Evolutionary conservation across 768 basidiomycete species (phyloP).

Genomic region (Mrakia gelida): DNA sequence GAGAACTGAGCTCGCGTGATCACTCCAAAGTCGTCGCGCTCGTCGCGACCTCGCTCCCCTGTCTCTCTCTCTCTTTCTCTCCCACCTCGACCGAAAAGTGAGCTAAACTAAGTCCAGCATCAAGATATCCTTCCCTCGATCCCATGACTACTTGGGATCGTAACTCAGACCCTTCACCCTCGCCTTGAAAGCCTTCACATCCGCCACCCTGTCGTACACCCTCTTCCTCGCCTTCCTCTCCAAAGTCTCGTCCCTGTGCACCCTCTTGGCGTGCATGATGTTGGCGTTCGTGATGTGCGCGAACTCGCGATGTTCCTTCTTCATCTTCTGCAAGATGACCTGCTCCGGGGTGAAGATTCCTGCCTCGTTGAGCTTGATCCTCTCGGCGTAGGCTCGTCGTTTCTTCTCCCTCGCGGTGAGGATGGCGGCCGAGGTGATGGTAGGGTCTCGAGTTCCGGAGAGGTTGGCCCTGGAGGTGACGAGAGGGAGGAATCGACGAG

Average conservation of each 20-base stretch:
- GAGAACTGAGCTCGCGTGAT: too few relatives aligned
- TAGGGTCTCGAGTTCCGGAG: neutral
- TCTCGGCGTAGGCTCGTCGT: neutral
- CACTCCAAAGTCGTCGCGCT: too few relatives aligned
- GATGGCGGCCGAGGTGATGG: neutral
- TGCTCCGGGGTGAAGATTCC: constrained; percentile 18
- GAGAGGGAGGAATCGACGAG: constrained; percentile 15
- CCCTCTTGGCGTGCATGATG: neutral
- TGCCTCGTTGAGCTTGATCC: neutral
- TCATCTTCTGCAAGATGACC: constrained; percentile 9
- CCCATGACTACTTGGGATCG: constrained; percentile 12
- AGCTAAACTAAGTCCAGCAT: neutral
- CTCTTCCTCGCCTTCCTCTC: constrained; percentile 14
- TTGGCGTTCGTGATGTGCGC: neutral
- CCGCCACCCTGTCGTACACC: neutral
- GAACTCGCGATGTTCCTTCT: neutral
- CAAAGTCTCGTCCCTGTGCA: neutral
- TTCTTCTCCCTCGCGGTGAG: neutral
- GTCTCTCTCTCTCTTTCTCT: neutral
- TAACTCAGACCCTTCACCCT: neutral
- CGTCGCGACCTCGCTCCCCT: neutral
- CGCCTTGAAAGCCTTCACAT: constrained; percentile 3
- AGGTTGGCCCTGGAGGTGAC: neutral
- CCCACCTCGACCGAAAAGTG: neutral
- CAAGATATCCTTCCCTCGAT: neutral